phyloP scores from a whole-genome alignment of 192 early-diverging fungal species.

The Backusella australiensis region DNA sequence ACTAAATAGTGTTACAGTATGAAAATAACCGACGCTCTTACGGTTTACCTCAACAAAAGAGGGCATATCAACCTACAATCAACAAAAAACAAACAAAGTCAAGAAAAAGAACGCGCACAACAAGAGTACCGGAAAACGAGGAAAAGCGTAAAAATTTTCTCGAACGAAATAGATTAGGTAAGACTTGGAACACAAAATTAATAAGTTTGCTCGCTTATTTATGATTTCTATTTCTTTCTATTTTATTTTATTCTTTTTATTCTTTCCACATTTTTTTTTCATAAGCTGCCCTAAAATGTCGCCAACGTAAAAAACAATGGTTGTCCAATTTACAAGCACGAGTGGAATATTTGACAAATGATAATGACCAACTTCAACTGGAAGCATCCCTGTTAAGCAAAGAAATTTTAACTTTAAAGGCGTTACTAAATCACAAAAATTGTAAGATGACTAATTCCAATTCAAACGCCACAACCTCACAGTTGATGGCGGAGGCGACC shows the following conservation, averaged over 20 bases:
- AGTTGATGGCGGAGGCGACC: background rate
- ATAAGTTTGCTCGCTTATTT: background rate
- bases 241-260: background rate
- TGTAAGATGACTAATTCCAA: slow-evolving; percentile 40
- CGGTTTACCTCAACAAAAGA: background rate
- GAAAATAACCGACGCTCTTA: background rate
- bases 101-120: slow-evolving; percentile 6
- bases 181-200: background rate
- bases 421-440: slow-evolving; percentile 75
- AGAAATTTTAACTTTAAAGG: slow-evolving; percentile 71
- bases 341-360: slow-evolving; percentile 55
- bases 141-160: slow-evolving; percentile 76
- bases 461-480: background rate
- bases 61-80: background rate
- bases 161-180: slow-evolving; percentile 87
- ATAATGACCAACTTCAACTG: slow-evolving; percentile 61
- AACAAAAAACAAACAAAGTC: background rate
- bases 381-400: slow-evolving; percentile 61
- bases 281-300: slow-evolving; percentile 82
- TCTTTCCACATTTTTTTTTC: slow-evolving; percentile 7
- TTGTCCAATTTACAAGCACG: slow-evolving; percentile 70
- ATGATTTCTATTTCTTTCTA: background rate
- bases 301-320: slow-evolving; percentile 91
- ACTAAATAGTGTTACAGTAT: background rate
- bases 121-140: background rate